Percentiles rank a stretch among this genome's conserved stretches.
These are phyloP conservation scores for Pichia eremophila DNA, from an alignment of 805 yeast species.

Conservation along the genomic window DNA sequence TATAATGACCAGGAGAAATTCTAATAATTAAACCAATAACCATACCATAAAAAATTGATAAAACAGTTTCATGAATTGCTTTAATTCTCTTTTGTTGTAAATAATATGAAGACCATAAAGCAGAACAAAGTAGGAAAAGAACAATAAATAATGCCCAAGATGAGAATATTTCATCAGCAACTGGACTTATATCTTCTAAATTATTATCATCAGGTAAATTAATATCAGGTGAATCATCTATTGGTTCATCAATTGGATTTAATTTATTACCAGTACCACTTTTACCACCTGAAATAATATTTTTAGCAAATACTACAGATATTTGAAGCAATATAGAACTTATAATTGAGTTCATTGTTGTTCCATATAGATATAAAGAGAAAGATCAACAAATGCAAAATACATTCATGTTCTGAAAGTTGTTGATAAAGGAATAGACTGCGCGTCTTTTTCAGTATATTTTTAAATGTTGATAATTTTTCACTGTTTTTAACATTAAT, in stretches of 20 bases:
- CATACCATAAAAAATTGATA: conserved; percentile 96
- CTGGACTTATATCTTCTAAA: conserved; percentile 63
- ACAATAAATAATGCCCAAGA: conserved; percentile 96
- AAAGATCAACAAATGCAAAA: no score
- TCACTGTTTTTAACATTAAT: no score
- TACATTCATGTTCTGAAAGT: no score
- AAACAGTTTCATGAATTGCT: conserved; percentile 95
- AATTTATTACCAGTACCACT: not conserved
- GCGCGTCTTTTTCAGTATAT: no score
- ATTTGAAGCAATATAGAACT: not conserved
- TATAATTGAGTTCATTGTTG: not conserved
- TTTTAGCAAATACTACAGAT: not conserved
- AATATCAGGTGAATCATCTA: conserved; percentile 29
- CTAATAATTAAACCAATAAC: conserved; percentile 86
- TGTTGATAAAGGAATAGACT: no score
- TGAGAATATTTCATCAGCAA: conserved; percentile 88
- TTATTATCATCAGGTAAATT: conserved; percentile 43
- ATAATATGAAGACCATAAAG: conserved; percentile 92
- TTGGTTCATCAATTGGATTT: conserved; percentile 28
- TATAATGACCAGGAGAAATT: conserved; percentile 90
- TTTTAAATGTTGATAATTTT: no score
- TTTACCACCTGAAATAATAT: not conserved
- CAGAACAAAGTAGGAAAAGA: conserved; percentile 68
- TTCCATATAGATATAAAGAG: no score
- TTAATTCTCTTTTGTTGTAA: conserved; percentile 84